Percentiles rank a stretch among this genome's conserved stretches.
Conservation (phyloP, 2,329 filamentous ascomycete species). For the Xylaria sp. region DNA sequence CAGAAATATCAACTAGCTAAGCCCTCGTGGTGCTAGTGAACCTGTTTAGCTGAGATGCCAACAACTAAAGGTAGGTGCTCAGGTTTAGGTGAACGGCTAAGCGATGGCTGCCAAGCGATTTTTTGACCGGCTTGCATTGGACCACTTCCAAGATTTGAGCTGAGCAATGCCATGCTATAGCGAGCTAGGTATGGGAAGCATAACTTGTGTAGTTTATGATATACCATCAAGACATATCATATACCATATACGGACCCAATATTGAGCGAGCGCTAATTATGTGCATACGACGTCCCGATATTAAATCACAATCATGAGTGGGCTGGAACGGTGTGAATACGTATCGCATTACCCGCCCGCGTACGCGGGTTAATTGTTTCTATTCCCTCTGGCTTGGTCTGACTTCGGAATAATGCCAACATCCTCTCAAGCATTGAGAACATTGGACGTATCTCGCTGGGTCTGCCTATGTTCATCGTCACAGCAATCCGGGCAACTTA, state of each 20-base stretch:
- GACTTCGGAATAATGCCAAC: background rate
- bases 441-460: background rate
- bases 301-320: slow-evolving; percentile 45
- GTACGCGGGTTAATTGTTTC: slow-evolving; percentile 16
- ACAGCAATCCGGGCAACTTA: background rate
- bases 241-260: slow-evolving; percentile 42
- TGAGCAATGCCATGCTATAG: slow-evolving; percentile 31
- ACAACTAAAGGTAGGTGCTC: slow-evolving; percentile 8
- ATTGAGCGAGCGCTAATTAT: slow-evolving; percentile 39
- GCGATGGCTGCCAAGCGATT: slow-evolving; percentile 26
- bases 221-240: slow-evolving; percentile 39
- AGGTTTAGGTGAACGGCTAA: slow-evolving; percentile 7
- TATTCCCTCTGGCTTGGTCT: background rate
- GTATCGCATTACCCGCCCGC: slow-evolving; percentile 34
- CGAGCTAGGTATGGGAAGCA: slow-evolving; percentile 17
- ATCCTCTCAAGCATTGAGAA: slow-evolving; percentile 35
- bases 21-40: slow-evolving; percentile 9
- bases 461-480: slow-evolving; percentile 26
- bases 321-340: slow-evolving; percentile 42
- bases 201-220: slow-evolving; percentile 37
- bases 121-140: slow-evolving; percentile 20
- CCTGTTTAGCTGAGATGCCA: slow-evolving; percentile 5
- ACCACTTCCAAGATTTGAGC: slow-evolving; percentile 33
- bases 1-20: background rate
- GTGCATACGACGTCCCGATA: slow-evolving; percentile 45